Percentiles rank a stretch among this genome's conserved stretches.
Conservation (phyloP, 805 yeast species). For the Spathaspora hagerdaliae region DNA sequence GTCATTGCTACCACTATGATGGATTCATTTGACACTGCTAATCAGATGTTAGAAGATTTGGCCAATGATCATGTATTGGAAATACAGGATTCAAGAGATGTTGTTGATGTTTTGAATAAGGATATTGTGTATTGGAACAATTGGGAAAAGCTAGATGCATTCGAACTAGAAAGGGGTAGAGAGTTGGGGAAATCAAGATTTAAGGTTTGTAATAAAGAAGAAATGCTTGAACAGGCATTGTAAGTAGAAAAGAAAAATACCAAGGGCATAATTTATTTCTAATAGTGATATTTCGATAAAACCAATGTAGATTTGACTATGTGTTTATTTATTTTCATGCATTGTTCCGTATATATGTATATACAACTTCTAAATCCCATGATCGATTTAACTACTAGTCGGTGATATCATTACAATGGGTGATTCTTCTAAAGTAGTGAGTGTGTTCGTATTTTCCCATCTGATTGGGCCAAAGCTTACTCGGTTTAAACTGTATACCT, state of each 20-base stretch:
- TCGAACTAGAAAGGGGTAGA: conserved; percentile 50
- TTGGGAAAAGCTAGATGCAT: conserved; percentile 57
- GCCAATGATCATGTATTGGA: conserved; percentile 21
- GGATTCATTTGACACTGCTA: conserved; percentile 76
- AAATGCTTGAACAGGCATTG: conserved; percentile 49
- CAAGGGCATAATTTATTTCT: no score
- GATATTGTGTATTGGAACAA: conserved; percentile 55
- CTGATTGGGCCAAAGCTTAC: conserved; percentile 17
- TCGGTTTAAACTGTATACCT: conserved; percentile 6
- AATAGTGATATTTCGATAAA: no score
- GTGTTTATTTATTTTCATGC: not conserved
- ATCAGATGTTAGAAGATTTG: conserved; percentile 55
- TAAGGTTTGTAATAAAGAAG: conserved; percentile 46
- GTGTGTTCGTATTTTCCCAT: conserved; percentile 28
- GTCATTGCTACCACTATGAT: conserved; percentile 89
- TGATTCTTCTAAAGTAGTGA: conserved; percentile 25
- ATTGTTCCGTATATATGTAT: not conserved
- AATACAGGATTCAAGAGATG: conserved; percentile 16
- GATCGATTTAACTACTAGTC: no score
- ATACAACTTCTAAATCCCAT: not conserved
- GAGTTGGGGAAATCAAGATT: conserved; percentile 49
- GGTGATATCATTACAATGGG: conserved; percentile 19
- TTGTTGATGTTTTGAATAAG: conserved; percentile 7
- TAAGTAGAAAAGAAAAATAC: conserved; percentile 7
- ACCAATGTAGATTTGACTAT: no score